Conservation (phyloP, 495 filamentous ascomycete species). For the Neurospora sp. region DNA sequence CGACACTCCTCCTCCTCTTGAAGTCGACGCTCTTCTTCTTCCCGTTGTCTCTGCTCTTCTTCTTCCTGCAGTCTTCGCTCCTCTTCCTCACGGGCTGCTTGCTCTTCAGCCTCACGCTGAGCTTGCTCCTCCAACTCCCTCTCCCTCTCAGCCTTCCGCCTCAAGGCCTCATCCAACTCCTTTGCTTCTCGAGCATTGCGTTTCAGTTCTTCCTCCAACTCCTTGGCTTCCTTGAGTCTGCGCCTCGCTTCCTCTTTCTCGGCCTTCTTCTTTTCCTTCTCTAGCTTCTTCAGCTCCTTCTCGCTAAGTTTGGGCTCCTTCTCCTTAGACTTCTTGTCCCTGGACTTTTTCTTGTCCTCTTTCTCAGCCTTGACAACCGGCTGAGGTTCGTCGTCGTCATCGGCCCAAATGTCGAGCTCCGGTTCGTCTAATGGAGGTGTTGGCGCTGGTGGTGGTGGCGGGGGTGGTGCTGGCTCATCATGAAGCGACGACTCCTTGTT, state of each 20-base stretch:
- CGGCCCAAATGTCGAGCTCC: background rate
- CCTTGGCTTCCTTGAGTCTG: constrained; percentile 23
- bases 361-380: constrained; percentile 13
- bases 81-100: constrained; percentile 21
- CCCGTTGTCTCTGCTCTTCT: constrained; percentile 21
- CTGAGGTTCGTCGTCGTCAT: constrained; percentile 4
- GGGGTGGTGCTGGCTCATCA: constrained; percentile 12
- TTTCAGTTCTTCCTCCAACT: constrained; percentile 16
- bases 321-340: constrained; percentile 18
- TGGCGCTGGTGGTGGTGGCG: constrained; percentile 15
- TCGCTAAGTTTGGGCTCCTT: constrained; percentile 20
- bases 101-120: constrained; percentile 21
- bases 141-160: constrained; percentile 22
- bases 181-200: constrained; percentile 25
- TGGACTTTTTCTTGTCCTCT: constrained; percentile 8
- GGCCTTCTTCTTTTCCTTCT: constrained; percentile 23
- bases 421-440: background rate
- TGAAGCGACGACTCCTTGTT: constrained; percentile 16
- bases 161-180: constrained; percentile 8
- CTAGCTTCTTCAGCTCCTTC: constrained; percentile 22
- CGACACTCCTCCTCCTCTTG: background rate
- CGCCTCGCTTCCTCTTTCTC: constrained; percentile 29
- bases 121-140: constrained; percentile 21
- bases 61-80: constrained; percentile 23
- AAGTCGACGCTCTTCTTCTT: constrained; percentile 5